These are phyloP conservation scores for Mycena latifolia DNA, from an alignment of 768 basidiomycete species.

Conservation along the genomic window DNA sequence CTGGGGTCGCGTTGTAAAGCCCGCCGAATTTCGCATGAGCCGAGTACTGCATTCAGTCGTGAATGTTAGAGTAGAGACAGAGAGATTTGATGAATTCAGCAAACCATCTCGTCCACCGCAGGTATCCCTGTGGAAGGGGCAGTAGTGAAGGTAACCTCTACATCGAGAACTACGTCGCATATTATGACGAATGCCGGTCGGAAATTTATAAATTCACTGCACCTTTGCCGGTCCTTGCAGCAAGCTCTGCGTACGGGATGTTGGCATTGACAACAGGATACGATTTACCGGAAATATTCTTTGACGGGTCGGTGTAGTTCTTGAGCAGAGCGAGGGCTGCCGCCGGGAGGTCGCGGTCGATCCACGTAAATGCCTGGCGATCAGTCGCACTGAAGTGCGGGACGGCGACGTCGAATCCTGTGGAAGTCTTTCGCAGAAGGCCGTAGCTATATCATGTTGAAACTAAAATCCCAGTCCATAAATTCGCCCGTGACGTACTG, in stretches of 20 bases:
- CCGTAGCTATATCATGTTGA: too few species aligned
- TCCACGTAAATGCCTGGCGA: conserved; percentile 9
- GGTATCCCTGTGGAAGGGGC: background rate
- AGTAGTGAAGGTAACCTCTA: conserved; percentile 19
- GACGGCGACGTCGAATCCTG: background rate
- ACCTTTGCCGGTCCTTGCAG: conserved; percentile 3
- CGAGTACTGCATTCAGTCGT: background rate
- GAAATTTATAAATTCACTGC: background rate
- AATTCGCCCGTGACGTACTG: background rate
- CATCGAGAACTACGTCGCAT: conserved; percentile 7
- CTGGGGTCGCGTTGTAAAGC: conserved; percentile 2
- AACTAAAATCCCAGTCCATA: too few species aligned
- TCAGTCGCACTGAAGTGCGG: background rate
- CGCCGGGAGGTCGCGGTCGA: conserved; percentile 16
- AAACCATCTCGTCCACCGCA: conserved; percentile 19
- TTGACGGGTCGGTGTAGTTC: conserved; percentile 13
- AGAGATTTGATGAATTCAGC: background rate
- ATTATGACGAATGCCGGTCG: too few species aligned
- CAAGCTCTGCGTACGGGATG: too few species aligned
- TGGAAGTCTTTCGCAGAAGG: background rate
- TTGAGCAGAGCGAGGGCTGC: conserved; percentile 18
- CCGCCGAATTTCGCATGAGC: conserved; percentile 11
- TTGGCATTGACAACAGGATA: too few species aligned
- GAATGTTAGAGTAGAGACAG: too few species aligned
- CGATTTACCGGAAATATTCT: background rate